Evolutionary conservation across 1,284 basidiomycete genomes (phyloP).

Genomic region (Trichosporon sp.): DNA sequence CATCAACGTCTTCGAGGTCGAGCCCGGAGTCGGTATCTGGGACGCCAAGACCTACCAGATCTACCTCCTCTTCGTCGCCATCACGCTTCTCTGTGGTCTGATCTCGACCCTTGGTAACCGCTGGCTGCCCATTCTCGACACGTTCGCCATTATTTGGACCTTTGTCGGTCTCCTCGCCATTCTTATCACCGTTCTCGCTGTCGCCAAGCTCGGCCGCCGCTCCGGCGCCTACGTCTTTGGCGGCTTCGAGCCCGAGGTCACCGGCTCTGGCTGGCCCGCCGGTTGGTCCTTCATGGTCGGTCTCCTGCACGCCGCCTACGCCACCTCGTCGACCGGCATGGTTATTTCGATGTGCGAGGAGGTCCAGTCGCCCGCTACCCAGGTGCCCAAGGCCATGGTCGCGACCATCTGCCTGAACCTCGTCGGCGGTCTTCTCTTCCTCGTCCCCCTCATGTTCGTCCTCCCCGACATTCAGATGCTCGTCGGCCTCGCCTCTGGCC

Average conservation of each 20-base stretch:
- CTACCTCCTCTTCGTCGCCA: slow-evolving; percentile 28
- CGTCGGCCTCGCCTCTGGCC: slow-evolving; percentile 54
- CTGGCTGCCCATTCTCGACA: slow-evolving; percentile 46
- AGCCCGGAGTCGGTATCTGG: slow-evolving; percentile 28
- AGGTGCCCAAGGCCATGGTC: slow-evolving; percentile 53
- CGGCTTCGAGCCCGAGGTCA: slow-evolving; percentile 27
- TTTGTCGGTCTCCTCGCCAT: slow-evolving; percentile 35
- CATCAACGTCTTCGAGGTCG: slow-evolving; percentile 33
- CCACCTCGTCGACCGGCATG: slow-evolving; percentile 50
- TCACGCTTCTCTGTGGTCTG: slow-evolving; percentile 30
- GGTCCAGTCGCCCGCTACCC: slow-evolving; percentile 50
- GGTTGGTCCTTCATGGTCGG: slow-evolving; percentile 42
- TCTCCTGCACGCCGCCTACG: slow-evolving; percentile 52
- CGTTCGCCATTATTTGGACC: slow-evolving; percentile 42
- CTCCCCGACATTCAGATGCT: slow-evolving; percentile 54
- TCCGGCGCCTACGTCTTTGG: slow-evolving; percentile 43
- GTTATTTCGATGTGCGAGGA: slow-evolving; percentile 54
- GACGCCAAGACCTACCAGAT: slow-evolving; percentile 35
- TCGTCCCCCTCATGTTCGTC: slow-evolving; percentile 58
- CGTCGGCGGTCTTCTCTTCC: slow-evolving; percentile 44
- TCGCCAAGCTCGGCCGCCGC: slow-evolving; percentile 48
- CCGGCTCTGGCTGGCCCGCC: slow-evolving; percentile 29
- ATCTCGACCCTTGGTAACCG: slow-evolving; percentile 46
- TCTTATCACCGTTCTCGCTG: slow-evolving; percentile 49
- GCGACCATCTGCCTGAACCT: slow-evolving; percentile 34